Evolutionary conservation across 257 asterid species (phyloP).

Genomic region (Jacaranda copaia): DNA sequence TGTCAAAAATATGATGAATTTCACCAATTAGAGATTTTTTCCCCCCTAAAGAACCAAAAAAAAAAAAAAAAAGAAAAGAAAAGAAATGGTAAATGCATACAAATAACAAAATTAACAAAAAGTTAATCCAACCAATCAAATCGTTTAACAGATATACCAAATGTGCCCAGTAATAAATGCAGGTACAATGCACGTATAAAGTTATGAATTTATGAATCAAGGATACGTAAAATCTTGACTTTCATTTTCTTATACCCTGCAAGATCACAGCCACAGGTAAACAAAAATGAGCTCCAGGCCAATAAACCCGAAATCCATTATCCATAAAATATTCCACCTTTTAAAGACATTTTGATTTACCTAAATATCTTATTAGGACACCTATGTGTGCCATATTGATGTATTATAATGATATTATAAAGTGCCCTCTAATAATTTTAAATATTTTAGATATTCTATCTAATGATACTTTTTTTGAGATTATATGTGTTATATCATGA

Average conservation of each 20-base stretch:
- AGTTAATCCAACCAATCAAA: slow-evolving; percentile 16
- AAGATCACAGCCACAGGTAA: slow-evolving; percentile 30
- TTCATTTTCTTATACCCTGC: slow-evolving; percentile 74
- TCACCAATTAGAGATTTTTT: background rate
- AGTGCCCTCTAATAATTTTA: too few relatives aligned
- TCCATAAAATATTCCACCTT: background rate
- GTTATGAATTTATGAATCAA: slow-evolving; percentile 29
- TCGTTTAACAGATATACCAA: background rate
- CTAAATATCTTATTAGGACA: too few relatives aligned
- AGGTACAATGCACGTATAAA: background rate
- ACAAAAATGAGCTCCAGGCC: slow-evolving; percentile 16
- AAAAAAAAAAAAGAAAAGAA: background rate
- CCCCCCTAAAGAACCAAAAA: too few relatives aligned
- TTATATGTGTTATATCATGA: too few relatives aligned
- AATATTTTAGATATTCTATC: too few relatives aligned
- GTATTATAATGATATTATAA: too few relatives aligned
- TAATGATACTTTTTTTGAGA: too few relatives aligned
- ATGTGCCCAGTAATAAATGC: background rate
- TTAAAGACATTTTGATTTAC: background rate
- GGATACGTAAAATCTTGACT: slow-evolving; percentile 90
- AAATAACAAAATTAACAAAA: background rate
- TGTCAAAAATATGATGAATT: background rate
- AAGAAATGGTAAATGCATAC: background rate
- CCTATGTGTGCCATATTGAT: too few relatives aligned
- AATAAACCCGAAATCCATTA: background rate